A percentile compares a stretch with the other conserved stretches of the same genome.
Evolutionary conservation across 1,284 basidiomycete species (phyloP).

Genomic region (Tilletia setariae): DNA sequence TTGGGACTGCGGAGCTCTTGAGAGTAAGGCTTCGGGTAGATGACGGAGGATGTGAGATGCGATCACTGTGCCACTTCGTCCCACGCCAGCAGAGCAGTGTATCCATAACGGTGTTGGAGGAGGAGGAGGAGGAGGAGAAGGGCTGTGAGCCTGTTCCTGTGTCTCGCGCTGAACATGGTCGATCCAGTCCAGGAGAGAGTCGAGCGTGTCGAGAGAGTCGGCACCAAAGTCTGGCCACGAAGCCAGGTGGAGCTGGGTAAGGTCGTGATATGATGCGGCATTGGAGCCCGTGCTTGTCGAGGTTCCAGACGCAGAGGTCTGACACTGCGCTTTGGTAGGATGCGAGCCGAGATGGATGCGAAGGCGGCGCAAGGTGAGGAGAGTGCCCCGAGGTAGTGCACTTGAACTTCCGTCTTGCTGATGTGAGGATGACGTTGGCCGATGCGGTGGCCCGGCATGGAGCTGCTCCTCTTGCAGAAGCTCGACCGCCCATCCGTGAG

Average conservation of each 20-base stretch:
- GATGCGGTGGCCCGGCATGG: background rate
- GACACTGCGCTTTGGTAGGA: background rate
- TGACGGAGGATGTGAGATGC: slow-evolving; percentile 54
- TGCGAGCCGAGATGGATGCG: slow-evolving; percentile 15
- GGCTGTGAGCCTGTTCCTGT: slow-evolving; percentile 44
- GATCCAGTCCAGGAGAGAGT: slow-evolving; percentile 32
- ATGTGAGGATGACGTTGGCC: background rate
- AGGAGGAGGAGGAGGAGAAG: background rate
- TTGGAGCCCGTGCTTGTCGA: background rate
- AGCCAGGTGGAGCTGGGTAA: slow-evolving; percentile 70
- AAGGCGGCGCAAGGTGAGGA: slow-evolving; percentile 20
- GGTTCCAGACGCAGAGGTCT: slow-evolving; percentile 16
- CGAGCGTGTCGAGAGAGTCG: slow-evolving; percentile 56
- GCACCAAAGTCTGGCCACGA: slow-evolving; percentile 81
- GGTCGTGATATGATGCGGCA: slow-evolving; percentile 16
- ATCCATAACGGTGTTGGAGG: slow-evolving; percentile 68
- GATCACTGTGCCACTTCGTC: slow-evolving; percentile 58
- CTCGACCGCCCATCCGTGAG: slow-evolving; percentile 14
- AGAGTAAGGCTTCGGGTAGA: background rate
- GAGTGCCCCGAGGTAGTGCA: slow-evolving; percentile 22
- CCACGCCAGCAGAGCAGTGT: slow-evolving; percentile 64
- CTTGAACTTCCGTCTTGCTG: slow-evolving; percentile 17
- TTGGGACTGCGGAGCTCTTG: no score
- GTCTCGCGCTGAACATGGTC: slow-evolving; percentile 32
- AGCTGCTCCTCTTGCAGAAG: slow-evolving; percentile 41